phyloP scores from a whole-genome alignment of 2,329 filamentous ascomycete genomes.

The Alternaria postmessia region DNA sequence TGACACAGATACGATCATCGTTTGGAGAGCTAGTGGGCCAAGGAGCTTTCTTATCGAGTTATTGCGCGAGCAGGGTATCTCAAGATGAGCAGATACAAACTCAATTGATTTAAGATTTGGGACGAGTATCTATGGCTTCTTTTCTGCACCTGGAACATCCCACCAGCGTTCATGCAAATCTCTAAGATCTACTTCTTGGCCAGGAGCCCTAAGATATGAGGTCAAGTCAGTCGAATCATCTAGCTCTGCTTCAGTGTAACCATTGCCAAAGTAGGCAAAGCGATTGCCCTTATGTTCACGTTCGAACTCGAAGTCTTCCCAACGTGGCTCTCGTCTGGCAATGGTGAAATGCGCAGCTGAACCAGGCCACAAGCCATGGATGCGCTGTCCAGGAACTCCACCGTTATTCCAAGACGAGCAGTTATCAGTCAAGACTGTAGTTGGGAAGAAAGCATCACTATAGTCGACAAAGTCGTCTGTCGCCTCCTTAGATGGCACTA shows the following conservation, averaged over 20 bases:
- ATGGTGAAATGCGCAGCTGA: conserved; percentile 69
- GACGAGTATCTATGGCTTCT: conserved; percentile 15
- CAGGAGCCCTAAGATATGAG: conserved; percentile 65
- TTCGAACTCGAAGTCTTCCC: conserved; percentile 67
- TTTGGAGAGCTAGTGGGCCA: neutral
- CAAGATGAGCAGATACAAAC: neutral
- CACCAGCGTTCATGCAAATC: conserved; percentile 74
- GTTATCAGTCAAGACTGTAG: conserved; percentile 64
- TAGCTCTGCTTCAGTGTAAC: conserved; percentile 68
- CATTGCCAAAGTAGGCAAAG: conserved; percentile 73
- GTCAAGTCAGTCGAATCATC: conserved; percentile 67
- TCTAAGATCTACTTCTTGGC: conserved; percentile 65
- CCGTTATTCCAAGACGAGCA: conserved; percentile 79
- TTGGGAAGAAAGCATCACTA: conserved; percentile 59
- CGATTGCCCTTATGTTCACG: conserved; percentile 58
- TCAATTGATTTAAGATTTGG: neutral
- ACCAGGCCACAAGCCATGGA: conserved; percentile 75
- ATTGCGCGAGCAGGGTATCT: neutral
- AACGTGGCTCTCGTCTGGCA: conserved; percentile 64
- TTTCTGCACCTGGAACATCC: conserved; percentile 38
- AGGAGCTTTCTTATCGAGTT: neutral
- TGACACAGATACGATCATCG: neutral
- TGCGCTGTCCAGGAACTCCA: conserved; percentile 63
- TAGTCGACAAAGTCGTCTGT: conserved; percentile 71
- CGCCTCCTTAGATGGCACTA: conserved; percentile 65